A percentile compares a stretch with the other conserved stretches of the same genome.
phyloP scores from a whole-genome alignment of 805 yeast genomes.

The Schwanniomyces yamadae region DNA sequence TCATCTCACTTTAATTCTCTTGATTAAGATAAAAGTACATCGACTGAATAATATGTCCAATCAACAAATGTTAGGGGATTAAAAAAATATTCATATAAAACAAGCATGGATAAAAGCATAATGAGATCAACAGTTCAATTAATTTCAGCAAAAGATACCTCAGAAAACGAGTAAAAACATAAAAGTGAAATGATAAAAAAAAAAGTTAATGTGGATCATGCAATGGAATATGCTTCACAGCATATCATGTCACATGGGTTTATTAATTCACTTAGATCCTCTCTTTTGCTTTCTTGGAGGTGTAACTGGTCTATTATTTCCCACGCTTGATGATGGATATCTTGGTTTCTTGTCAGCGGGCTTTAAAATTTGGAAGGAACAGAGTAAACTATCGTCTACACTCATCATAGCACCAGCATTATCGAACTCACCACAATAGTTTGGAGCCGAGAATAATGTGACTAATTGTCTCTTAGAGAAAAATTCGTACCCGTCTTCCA shows the following conservation, averaged over 20 bases:
- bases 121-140: too few species aligned
- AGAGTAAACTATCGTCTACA: slow-evolving; percentile 91
- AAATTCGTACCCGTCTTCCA: slow-evolving; percentile 98
- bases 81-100: too few species aligned
- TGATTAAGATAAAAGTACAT: background rate
- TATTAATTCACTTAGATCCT: slow-evolving; percentile 38
- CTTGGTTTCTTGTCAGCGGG: slow-evolving; percentile 96
- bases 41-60: background rate
- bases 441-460: slow-evolving; percentile 94
- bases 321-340: slow-evolving; percentile 45
- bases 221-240: slow-evolving; percentile 1
- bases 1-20: background rate
- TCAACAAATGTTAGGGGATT: background rate
- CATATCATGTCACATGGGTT: slow-evolving; percentile 1
- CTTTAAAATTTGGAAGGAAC: slow-evolving; percentile 94
- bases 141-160: too few species aligned
- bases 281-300: slow-evolving; percentile 61
- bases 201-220: slow-evolving; percentile 1
- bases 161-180: too few species aligned
- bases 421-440: slow-evolving; percentile 98
- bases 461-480: slow-evolving; percentile 95
- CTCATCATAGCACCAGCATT: slow-evolving; percentile 99
- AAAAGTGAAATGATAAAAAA: too few species aligned
- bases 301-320: slow-evolving; percentile 51
- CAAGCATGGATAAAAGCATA: too few species aligned